phyloP scores from a whole-genome alignment of 2,329 filamentous ascomycete genomes.

The Claviceps quebecensis region DNA sequence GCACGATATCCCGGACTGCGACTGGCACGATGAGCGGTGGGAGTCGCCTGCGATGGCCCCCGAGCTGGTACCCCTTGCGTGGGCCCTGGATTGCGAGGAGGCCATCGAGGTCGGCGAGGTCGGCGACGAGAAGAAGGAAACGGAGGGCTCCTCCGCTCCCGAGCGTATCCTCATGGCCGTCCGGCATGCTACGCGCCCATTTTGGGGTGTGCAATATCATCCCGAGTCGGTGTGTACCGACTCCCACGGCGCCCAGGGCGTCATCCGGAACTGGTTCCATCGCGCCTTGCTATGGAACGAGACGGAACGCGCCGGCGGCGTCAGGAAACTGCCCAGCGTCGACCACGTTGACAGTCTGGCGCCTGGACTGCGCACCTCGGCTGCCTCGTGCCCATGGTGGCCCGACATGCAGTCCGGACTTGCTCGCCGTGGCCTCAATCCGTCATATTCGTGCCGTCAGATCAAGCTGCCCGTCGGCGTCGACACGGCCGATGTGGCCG shows the following conservation, averaged over 20 bases:
- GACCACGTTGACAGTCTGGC: slow-evolving; percentile 11
- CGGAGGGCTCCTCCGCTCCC: background rate
- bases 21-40: slow-evolving; percentile 29
- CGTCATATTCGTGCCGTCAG: slow-evolving; percentile 24
- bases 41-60: slow-evolving; percentile 18
- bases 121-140: slow-evolving; percentile 11
- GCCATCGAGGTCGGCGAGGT: slow-evolving; percentile 24
- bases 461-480: slow-evolving; percentile 31
- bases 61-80: slow-evolving; percentile 45
- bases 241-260: slow-evolving; percentile 39
- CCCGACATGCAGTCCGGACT: slow-evolving; percentile 13
- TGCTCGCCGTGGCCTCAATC: slow-evolving; percentile 16
- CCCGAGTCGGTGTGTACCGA: slow-evolving; percentile 82
- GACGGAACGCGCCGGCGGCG: slow-evolving; percentile 8
- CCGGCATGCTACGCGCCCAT: slow-evolving; percentile 52
- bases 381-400: slow-evolving; percentile 11
- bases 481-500: slow-evolving; percentile 40
- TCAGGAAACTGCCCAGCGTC: background rate
- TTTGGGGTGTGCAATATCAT: slow-evolving; percentile 84
- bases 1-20: slow-evolving; percentile 19
- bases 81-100: slow-evolving; percentile 28
- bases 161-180: slow-evolving; percentile 63
- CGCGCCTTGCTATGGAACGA: slow-evolving; percentile 49
- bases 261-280: slow-evolving; percentile 65
- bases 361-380: background rate